Evolutionary conservation across 345 rosid genomes (phyloP).

Genomic region (Salix udensis): DNA sequence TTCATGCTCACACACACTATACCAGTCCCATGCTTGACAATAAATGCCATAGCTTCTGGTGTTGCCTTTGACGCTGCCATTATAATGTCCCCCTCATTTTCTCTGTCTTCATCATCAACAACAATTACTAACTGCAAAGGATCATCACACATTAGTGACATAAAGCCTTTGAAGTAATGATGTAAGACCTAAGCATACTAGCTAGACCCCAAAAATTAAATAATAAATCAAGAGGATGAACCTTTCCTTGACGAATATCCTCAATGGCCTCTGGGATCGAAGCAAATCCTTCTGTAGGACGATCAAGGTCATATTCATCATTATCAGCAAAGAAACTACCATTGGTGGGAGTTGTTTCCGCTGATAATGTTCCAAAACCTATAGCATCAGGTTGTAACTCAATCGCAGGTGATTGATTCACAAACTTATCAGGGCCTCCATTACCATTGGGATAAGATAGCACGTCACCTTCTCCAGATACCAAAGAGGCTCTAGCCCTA

Average conservation of each 20-base stretch:
- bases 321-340: conserved; percentile 27
- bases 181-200: background rate
- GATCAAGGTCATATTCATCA: conserved; percentile 65
- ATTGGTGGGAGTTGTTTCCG: conserved; percentile 38
- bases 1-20: conserved; percentile 89
- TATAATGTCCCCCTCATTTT: conserved; percentile 87
- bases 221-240: conserved; percentile 16
- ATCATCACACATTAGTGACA: conserved; percentile 15
- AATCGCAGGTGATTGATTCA: conserved; percentile 24
- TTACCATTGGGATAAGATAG: conserved; percentile 38
- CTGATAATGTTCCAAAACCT: conserved; percentile 35
- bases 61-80: conserved; percentile 85
- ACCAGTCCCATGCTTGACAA: conserved; percentile 92
- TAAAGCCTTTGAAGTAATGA: background rate
- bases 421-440: conserved; percentile 19
- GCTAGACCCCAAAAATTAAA: background rate
- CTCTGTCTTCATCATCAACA: conserved; percentile 94
- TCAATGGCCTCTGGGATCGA: conserved; percentile 71
- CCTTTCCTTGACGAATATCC: conserved; percentile 76
- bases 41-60: conserved; percentile 92
- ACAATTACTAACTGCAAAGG: conserved; percentile 70
- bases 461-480: conserved; percentile 50
- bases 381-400: conserved; percentile 34
- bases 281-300: conserved; percentile 58
- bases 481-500: conserved; percentile 38